Conservation (phyloP, 2,329 filamentous ascomycete genomes). For the Cladosporium sp. region DNA sequence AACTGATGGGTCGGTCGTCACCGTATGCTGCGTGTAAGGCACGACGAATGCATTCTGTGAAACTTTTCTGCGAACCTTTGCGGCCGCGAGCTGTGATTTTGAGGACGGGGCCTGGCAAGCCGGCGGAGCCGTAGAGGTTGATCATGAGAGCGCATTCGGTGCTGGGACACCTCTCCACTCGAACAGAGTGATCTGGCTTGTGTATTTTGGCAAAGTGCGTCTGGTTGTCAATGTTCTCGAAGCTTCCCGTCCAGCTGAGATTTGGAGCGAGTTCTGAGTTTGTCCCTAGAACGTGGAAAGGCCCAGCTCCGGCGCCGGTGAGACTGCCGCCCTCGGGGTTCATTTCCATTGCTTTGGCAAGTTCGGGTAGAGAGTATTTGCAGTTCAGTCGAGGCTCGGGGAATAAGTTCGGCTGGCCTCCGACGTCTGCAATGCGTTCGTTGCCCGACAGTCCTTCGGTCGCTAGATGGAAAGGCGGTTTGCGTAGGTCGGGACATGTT, state of each 20-base stretch:
- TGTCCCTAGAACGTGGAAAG: conserved; percentile 24
- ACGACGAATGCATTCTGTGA: conserved; percentile 25
- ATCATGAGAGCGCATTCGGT: conserved; percentile 29
- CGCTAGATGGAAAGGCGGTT: conserved; percentile 25
- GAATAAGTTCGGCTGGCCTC: conserved; percentile 29
- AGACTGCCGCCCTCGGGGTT: conserved; percentile 20
- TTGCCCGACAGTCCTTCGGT: conserved; percentile 24
- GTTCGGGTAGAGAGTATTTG: conserved; percentile 24
- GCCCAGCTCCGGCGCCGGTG: conserved; percentile 28
- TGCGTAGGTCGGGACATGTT: conserved; percentile 25
- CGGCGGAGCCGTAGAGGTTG: conserved; percentile 27
- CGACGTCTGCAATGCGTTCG: conserved; percentile 28
- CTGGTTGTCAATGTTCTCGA: conserved; percentile 21
- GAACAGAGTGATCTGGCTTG: conserved; percentile 29
- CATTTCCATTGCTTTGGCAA: conserved; percentile 26
- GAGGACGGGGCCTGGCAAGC: conserved; percentile 23
- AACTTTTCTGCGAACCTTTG: conserved; percentile 22
- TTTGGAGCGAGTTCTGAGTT: conserved; percentile 29
- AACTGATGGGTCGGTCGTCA: conserved; percentile 19
- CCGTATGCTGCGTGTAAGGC: conserved; percentile 22
- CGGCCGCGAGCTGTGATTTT: conserved; percentile 24
- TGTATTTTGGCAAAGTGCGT: conserved; percentile 37
- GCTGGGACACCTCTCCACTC: conserved; percentile 17
- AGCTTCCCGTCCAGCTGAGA: conserved; percentile 23
- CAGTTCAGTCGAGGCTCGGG: conserved; percentile 25